Evolutionary conservation across 257 asterid species (phyloP), one percentile per base, ranked within the genome.

Genomic region (Solanum raphanifolium): DNA sequence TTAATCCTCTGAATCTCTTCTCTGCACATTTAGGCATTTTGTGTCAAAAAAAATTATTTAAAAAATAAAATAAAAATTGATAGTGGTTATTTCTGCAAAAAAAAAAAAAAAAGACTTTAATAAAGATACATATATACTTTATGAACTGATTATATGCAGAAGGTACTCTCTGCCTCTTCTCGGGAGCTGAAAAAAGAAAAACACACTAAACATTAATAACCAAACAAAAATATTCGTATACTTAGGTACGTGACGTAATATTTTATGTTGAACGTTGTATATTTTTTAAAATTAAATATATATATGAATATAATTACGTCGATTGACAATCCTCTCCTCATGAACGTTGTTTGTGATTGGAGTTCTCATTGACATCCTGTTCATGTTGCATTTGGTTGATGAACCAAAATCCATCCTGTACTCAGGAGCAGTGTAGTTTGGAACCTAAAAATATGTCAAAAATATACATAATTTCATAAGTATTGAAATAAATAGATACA

Each of bases 121-220:
- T 68, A 85, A 68, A 85, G 62, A 85, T 13, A 68, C 23, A 85
- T 82, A 34, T 65, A 76, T 87, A 95, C 98, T 94, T 95, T 90
- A 95, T 95, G 95, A 95, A 95, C 92, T 95, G 98, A 90, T 95
- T 95, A 93, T 95, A 95, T 35, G 98, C 98, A 85, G 98, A 95
- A 60, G 98, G 98, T 43, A 95, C 96, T 58, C 98, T 92, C 89
- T 94, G 98, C 89, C 98, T 91, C 92, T 95, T 95, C 95, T 95
- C 98, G 32, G 98, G 98, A 84, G 98, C 98, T 95, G 98, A 55
- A 69, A 90, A 72, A 71, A 85, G 27, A 34, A 34, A 52, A 25
- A 15, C 10, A n/a, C 25, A 55, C 65, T 35, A 10, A 69, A n/a
- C 6, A 29, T 68, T 65, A 34, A 46, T 4, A 55, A 60, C 74